phyloP scores from a whole-genome alignment of 345 rosid species.

The Hibiscus mutabilis region DNA sequence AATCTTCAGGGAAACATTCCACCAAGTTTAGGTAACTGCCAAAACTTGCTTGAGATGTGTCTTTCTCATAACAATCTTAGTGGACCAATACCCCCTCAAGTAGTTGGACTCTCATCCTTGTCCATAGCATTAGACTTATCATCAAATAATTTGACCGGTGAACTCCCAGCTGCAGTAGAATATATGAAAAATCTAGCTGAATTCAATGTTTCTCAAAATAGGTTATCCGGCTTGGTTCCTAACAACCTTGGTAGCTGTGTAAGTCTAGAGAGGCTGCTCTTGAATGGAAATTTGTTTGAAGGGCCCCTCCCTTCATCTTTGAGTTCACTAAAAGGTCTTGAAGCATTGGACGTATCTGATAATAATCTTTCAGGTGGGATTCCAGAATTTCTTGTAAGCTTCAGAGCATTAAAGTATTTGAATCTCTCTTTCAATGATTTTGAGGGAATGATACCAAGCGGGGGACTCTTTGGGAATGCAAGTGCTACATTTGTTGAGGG shows the following conservation, averaged over 20 bases:
- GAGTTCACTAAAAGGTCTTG: neutral
- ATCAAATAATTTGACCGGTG: neutral
- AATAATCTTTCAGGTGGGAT: conserved; percentile 14
- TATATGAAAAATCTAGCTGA: neutral
- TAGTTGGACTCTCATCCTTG: neutral
- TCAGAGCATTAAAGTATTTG: conserved; percentile 2
- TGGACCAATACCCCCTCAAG: no score
- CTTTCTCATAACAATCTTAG: neutral
- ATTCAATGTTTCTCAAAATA: neutral
- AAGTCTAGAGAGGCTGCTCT: neutral
- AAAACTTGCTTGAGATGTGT: neutral
- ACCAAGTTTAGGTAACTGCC: neutral
- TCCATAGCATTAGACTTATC: neutral
- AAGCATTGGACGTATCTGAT: neutral
- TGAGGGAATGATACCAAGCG: conserved; percentile 17
- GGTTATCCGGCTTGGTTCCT: neutral
- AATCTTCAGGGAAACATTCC: neutral
- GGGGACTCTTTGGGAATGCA: conserved; percentile 20
- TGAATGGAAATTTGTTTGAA: neutral
- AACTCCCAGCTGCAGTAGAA: neutral
- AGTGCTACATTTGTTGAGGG: conserved; percentile 12
- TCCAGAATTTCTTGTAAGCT: neutral
- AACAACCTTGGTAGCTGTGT: neutral
- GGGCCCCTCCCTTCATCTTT: conserved; percentile 3
- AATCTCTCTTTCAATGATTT: conserved; percentile 22